A percentile compares a stretch with the other conserved stretches of the same genome.
These are phyloP conservation scores for Diaporthe citriasiana DNA, from an alignment of 2,329 filamentous ascomycete genomes.

Conservation along the genomic window DNA sequence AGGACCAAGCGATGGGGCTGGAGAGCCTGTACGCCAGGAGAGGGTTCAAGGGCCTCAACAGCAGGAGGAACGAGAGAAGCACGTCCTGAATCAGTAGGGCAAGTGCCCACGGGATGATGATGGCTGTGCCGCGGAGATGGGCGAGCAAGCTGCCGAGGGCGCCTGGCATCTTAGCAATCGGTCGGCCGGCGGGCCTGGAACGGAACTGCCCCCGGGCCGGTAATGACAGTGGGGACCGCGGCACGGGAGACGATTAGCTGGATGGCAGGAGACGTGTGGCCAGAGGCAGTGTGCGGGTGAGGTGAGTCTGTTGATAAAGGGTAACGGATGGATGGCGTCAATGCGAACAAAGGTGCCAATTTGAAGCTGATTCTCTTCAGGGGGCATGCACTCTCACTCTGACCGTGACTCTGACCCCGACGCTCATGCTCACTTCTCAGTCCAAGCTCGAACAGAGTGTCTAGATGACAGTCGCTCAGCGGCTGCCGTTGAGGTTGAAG, in stretches of 20 bases:
- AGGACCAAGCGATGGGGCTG: slow-evolving; percentile 66
- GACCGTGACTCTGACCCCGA: neutral
- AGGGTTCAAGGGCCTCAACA: slow-evolving; percentile 62
- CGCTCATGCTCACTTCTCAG: neutral
- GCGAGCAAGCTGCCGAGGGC: slow-evolving; percentile 47
- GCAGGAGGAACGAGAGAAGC: slow-evolving; percentile 63
- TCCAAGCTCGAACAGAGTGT: neutral
- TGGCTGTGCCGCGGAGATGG: slow-evolving; percentile 58
- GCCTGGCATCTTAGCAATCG: slow-evolving; percentile 24
- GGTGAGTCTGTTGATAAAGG: no score
- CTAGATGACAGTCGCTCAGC: neutral
- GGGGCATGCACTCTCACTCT: neutral
- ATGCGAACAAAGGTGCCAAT: neutral
- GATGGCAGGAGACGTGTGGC: neutral
- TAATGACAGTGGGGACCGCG: neutral
- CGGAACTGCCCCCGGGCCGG: neutral
- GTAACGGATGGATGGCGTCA: slow-evolving; percentile 1
- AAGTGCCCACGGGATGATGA: slow-evolving; percentile 66
- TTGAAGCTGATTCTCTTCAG: neutral
- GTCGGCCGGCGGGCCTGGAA: neutral
- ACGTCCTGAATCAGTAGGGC: slow-evolving; percentile 67
- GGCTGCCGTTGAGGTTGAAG: neutral
- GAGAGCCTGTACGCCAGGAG: slow-evolving; percentile 66
- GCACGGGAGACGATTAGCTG: neutral
- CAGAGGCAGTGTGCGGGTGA: neutral